These are phyloP conservation scores for Chrysoporthe austroafricana DNA, from an alignment of 2,329 filamentous ascomycete species.

Conservation along the genomic window DNA sequence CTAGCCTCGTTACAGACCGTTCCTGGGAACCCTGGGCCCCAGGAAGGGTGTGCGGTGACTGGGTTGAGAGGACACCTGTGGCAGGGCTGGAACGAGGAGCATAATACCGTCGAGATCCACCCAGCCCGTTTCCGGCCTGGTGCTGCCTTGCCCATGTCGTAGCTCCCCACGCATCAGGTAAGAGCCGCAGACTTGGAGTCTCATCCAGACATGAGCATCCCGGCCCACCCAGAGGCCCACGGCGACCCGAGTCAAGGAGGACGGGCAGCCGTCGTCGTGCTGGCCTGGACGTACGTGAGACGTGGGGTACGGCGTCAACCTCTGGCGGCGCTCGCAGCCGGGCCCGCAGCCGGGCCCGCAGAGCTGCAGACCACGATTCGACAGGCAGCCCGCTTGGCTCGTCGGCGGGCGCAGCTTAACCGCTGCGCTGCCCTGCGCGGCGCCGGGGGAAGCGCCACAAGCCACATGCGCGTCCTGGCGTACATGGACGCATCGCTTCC, in stretches of 20 bases:
- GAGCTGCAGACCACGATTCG: neutral
- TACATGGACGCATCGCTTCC: neutral
- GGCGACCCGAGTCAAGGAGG: constrained; percentile 20
- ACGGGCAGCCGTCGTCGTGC: neutral
- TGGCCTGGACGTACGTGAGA: constrained; percentile 15
- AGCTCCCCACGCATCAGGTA: constrained; percentile 22
- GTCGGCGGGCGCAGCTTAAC: neutral
- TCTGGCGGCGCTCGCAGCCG: constrained; percentile 11
- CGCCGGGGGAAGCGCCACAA: constrained; percentile 1
- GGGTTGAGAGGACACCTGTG: constrained; percentile 25
- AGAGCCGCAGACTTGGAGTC: constrained; percentile 28
- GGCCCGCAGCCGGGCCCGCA: neutral
- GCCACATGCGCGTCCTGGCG: constrained; percentile 17
- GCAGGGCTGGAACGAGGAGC: constrained; percentile 18
- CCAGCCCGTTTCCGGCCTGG: constrained; percentile 23
- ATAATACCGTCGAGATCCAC: constrained; percentile 24
- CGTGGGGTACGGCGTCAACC: constrained; percentile 26
- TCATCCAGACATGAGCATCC: constrained; percentile 28
- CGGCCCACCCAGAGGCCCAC: constrained; percentile 15
- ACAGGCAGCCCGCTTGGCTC: neutral
- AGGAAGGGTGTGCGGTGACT: constrained; percentile 20
- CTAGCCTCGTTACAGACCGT: constrained; percentile 48
- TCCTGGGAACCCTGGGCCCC: constrained; percentile 26
- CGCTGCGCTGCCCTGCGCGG: neutral
- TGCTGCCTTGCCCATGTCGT: constrained; percentile 23